Conservation (phyloP, 805 yeast species). For the Candida piceae region DNA sequence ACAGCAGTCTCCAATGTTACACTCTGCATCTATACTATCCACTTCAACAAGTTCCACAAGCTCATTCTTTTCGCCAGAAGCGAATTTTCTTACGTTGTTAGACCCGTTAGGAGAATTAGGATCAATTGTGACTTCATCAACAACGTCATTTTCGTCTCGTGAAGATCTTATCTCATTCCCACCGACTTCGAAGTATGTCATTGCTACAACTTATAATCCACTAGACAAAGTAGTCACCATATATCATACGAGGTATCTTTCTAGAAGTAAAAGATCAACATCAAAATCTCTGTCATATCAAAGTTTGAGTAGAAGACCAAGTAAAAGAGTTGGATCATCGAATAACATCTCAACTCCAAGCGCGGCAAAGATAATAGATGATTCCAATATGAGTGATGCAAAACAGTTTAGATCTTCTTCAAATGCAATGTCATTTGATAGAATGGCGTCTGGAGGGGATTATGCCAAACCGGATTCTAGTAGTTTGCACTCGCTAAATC, state of each 20-base stretch:
- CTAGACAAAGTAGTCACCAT: constrained; percentile 41
- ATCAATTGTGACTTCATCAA: constrained; percentile 62
- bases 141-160: constrained; percentile 52
- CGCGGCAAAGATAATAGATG: constrained; percentile 37
- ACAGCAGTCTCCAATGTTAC: constrained; percentile 4
- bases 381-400: constrained; percentile 16
- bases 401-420: constrained; percentile 34
- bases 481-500: constrained; percentile 14
- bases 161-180: constrained; percentile 61
- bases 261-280: constrained; percentile 16
- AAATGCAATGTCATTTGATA: constrained; percentile 37
- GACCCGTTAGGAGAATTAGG: constrained; percentile 78
- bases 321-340: constrained; percentile 23
- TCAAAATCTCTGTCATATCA: constrained; percentile 13
- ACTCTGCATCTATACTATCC: constrained; percentile 11
- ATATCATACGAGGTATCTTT: constrained; percentile 50
- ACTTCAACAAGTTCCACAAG: constrained; percentile 7
- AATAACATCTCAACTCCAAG: constrained; percentile 33
- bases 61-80: constrained; percentile 11
- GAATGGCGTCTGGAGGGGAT: constrained; percentile 40
- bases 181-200: constrained; percentile 29
- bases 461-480: constrained; percentile 21
- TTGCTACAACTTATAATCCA: constrained; percentile 54
- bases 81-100: constrained; percentile 55
- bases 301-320: constrained; percentile 17